A percentile compares a stretch with the other conserved stretches of the same genome.
These are phyloP conservation scores for Phalaenopsis hybrid DNA, from an alignment of 116 monocot species.

Conservation along the genomic window DNA sequence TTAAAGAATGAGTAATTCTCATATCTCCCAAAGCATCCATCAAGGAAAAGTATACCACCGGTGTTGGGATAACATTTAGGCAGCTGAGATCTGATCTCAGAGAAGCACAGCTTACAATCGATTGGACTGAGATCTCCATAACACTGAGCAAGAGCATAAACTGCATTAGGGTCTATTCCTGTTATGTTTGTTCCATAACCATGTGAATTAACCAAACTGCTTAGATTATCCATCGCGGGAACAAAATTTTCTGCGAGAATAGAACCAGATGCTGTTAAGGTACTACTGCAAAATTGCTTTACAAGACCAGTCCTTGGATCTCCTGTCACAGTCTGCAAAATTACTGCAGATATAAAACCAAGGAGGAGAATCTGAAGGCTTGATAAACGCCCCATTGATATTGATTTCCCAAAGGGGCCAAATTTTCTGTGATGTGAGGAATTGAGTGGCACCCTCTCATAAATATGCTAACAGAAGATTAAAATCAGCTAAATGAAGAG, in stretches of 20 bases:
- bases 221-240: conserved; percentile 48
- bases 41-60: conserved; percentile 39
- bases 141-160: conserved; percentile 50
- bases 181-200: conserved; percentile 33
- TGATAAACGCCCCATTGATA: neutral
- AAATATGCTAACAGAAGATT: neutral
- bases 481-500: neutral
- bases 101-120: conserved; percentile 56
- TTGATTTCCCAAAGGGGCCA: neutral
- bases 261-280: conserved; percentile 12
- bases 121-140: conserved; percentile 31
- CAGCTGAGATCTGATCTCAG: conserved; percentile 43
- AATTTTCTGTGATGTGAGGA: neutral
- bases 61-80: conserved; percentile 47
- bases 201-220: conserved; percentile 21
- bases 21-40: conserved; percentile 58
- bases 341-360: neutral
- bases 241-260: conserved; percentile 39
- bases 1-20: conserved; percentile 48
- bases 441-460: neutral
- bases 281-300: conserved; percentile 12
- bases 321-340: conserved; percentile 13
- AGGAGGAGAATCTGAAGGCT: neutral
- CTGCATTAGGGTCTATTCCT: conserved; percentile 31
- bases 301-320: conserved; percentile 25